A percentile compares a stretch with the other conserved stretches of the same genome.
Evolutionary conservation across 1,139 yeast species (phyloP).

Genomic region (Candida sanyaensis): DNA sequence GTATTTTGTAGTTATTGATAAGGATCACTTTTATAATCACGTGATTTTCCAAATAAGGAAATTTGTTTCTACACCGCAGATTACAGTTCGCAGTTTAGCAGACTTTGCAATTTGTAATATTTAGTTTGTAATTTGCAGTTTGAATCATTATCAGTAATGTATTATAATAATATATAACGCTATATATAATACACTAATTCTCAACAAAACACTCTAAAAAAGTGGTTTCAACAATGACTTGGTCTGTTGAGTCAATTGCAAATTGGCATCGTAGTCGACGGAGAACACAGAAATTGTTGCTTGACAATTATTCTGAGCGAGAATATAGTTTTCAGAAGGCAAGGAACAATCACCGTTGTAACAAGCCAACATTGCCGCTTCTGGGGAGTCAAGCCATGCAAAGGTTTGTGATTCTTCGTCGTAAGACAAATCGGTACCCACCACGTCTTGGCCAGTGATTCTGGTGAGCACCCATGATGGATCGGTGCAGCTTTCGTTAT

Average conservation of each 20-base stretch:
- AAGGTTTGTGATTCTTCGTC: constrained; percentile 31
- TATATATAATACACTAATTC: too few relatives aligned
- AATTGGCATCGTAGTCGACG: constrained; percentile 44
- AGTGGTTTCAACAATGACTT: constrained; percentile 25
- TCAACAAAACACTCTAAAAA: not conserved
- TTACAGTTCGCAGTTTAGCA: too few relatives aligned
- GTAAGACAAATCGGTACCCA: constrained; percentile 30
- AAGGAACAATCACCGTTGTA: constrained; percentile 37
- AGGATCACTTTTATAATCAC: too few relatives aligned
- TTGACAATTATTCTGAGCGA: constrained; percentile 28
- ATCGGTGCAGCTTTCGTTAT: constrained; percentile 30
- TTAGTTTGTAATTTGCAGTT: too few relatives aligned
- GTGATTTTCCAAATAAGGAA: too few relatives aligned
- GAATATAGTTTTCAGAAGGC: constrained; percentile 34
- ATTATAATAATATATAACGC: too few relatives aligned
- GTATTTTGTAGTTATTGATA: too few relatives aligned
- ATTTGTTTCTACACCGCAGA: too few relatives aligned
- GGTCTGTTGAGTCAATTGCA: constrained; percentile 27
- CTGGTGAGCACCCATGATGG: constrained; percentile 41
- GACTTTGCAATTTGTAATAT: too few relatives aligned
- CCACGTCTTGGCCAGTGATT: constrained; percentile 35
- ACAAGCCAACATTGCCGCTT: constrained; percentile 27
- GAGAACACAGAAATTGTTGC: constrained; percentile 40
- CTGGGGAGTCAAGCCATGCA: constrained; percentile 14
- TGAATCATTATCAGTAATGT: too few relatives aligned